Evolutionary conservation across 495 filamentous ascomycete species (phyloP), one percentile per base, ranked within the genome.

Genomic region (Aeminium ludgeri): DNA sequence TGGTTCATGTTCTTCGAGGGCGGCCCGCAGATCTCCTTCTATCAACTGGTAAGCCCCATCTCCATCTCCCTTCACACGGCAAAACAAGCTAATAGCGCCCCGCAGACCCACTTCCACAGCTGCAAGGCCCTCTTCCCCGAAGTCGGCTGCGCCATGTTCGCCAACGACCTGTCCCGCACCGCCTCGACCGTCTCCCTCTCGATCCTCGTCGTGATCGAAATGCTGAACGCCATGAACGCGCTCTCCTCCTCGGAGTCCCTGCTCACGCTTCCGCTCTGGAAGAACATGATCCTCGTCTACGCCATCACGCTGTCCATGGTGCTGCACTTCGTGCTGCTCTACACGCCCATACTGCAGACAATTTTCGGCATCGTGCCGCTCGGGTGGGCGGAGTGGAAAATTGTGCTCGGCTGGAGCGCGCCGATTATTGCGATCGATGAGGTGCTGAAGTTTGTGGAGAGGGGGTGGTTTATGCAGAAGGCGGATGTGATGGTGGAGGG

Each of bases 221-320:
- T 99, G 91, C 67, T 99, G 50, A 99, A 99, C 62, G 91, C 91
- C 43, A 93, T 99, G 83, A 99, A 99, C 58, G 89, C 89, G 1
- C 72, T 99, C 12, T 94, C 86, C 12, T 91, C 83, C 7, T 87
- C 82, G 61, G 91, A 96, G 60, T 92, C 83, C 4, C 77, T 99
- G 2, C 62, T 99, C 23, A 95, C 89, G 10, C 75, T 96, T 46
- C 86, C 85, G 13, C 64, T 99, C 19, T 91, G 84, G 86, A 72
- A 89, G 54, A 99, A 99, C 63, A 85, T 92, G 76, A 85, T 89
- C 69, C 71, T 99, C 7, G 78, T 99, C 41, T 94, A 92, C 50
- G 91, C 91, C 47, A 89, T 99, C 50, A 69, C 69, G 10, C 61
- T 99, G 41, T 93, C 85, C n/a, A 99, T 99, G 91, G 71, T 68